These are phyloP conservation scores for Hapsidospora chrysogenum DNA, from an alignment of 495 filamentous ascomycete genomes.

Conservation along the genomic window DNA sequence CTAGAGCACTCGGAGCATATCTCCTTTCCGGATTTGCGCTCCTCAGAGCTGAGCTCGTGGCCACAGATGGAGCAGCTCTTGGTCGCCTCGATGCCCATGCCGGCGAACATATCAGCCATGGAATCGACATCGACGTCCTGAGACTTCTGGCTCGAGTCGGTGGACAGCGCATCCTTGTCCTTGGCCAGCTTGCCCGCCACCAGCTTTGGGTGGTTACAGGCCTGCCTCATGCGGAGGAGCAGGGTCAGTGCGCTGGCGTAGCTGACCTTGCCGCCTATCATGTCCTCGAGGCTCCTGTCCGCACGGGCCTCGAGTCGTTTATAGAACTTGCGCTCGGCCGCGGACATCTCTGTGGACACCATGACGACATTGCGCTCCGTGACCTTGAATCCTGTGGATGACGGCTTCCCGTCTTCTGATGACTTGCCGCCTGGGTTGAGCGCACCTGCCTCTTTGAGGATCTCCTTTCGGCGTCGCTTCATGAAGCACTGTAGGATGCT, in stretches of 20 bases:
- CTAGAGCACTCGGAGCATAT: slow-evolving; percentile 54
- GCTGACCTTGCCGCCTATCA: slow-evolving; percentile 64
- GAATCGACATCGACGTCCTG: slow-evolving; percentile 50
- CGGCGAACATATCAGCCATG: slow-evolving; percentile 71
- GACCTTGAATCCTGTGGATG: slow-evolving; percentile 58
- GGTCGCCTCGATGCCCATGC: slow-evolving; percentile 50
- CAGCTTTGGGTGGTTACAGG: slow-evolving; percentile 84
- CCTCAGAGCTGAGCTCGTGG: slow-evolving; percentile 43
- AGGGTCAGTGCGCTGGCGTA: slow-evolving; percentile 59
- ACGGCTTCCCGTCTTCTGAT: slow-evolving; percentile 21
- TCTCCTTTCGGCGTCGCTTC: slow-evolving; percentile 92
- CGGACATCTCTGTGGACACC: slow-evolving; percentile 61
- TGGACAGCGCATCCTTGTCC: slow-evolving; percentile 68
- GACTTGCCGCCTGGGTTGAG: slow-evolving; percentile 51
- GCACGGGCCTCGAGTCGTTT: slow-evolving; percentile 66
- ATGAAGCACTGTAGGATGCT: slow-evolving; percentile 78
- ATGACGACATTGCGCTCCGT: slow-evolving; percentile 74
- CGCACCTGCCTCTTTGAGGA: slow-evolving; percentile 68
- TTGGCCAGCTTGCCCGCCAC: slow-evolving; percentile 69
- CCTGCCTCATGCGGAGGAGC: slow-evolving; percentile 73
- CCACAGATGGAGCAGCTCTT: slow-evolving; percentile 87
- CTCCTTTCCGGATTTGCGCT: slow-evolving; percentile 36
- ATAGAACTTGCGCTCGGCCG: slow-evolving; percentile 71
- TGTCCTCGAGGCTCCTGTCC: slow-evolving; percentile 67
- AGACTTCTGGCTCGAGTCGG: slow-evolving; percentile 32